A percentile compares a stretch with the other conserved stretches of the same genome.
Conservation (phyloP, 1,139 yeast genomes). For the Arxiozyma telluris region DNA sequence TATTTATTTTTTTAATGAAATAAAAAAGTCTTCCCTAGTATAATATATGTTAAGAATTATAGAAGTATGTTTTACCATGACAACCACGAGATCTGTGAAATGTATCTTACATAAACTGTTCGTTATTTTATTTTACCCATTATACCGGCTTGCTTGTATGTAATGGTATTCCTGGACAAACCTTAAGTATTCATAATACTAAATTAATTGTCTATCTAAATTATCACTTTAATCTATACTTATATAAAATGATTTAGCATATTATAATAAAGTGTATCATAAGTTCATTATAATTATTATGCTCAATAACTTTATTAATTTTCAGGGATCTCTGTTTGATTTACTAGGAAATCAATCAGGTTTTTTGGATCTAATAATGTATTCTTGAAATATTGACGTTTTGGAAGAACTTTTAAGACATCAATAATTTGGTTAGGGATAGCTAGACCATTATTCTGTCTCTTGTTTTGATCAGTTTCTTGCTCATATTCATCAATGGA, state of each 20-base stretch:
- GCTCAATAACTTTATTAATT: neutral
- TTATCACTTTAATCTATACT: neutral
- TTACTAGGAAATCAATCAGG: slow-evolving; percentile 23
- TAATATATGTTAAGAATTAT: neutral
- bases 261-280: too few relatives aligned
- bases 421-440: slow-evolving; percentile 26
- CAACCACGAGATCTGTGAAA: neutral
- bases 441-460: slow-evolving; percentile 9
- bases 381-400: slow-evolving; percentile 29
- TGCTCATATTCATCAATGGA: neutral
- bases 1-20: too few relatives aligned
- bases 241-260: neutral
- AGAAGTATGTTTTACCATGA: too few relatives aligned
- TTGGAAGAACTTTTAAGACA: slow-evolving; percentile 25
- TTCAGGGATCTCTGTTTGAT: slow-evolving; percentile 26
- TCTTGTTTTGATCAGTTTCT: slow-evolving; percentile 7
- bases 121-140: neutral
- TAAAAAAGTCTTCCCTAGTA: too few relatives aligned
- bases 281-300: too few relatives aligned
- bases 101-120: neutral
- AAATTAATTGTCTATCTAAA: neutral
- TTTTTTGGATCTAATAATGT: slow-evolving; percentile 26
- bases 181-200: neutral
- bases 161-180: too few relatives aligned
- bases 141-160: neutral